Percentiles rank a stretch among this genome's conserved stretches.
Evolutionary conservation across 345 rosid genomes (phyloP).

Genomic region (Angophora floribunda): DNA sequence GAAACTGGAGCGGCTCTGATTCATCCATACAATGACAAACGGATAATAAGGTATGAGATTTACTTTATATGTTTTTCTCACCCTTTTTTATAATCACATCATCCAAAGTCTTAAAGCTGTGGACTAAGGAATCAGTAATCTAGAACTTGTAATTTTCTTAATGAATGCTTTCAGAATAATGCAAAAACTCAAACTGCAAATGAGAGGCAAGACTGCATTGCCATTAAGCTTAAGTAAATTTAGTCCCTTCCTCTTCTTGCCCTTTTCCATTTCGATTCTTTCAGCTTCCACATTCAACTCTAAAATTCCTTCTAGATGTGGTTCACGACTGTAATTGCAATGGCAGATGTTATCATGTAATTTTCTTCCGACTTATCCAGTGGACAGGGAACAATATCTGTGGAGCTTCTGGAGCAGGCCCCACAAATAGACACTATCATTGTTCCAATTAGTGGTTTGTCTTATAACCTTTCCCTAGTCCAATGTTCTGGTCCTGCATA

Average conservation of each 20-base stretch:
- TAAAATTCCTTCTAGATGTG: background rate
- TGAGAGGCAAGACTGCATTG: background rate
- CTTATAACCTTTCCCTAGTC: background rate
- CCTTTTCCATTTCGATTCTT: background rate
- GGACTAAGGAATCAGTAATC: background rate
- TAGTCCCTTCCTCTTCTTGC: background rate
- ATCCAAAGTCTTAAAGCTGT: background rate
- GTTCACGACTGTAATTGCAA: background rate
- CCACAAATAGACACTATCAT: slow-evolving; percentile 61
- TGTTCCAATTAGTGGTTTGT: slow-evolving; percentile 81
- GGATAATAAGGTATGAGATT: slow-evolving; percentile 54
- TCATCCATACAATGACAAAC: slow-evolving; percentile 72
- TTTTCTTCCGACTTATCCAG: slow-evolving; percentile 22
- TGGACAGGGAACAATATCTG: slow-evolving; percentile 80
- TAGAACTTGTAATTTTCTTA: background rate
- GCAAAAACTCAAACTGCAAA: background rate
- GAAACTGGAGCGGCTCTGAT: slow-evolving; percentile 81
- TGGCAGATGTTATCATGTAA: background rate
- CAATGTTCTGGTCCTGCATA: background rate
- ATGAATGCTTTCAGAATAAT: background rate
- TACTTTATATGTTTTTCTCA: background rate
- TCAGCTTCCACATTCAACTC: background rate
- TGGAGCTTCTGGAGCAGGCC: slow-evolving; percentile 79
- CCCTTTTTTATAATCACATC: background rate
- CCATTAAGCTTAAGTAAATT: background rate